These are phyloP conservation scores for Sphagnum tenellum DNA, from an alignment of 225 moss, liverwort and hornwort genomes.

Conservation along the genomic window DNA sequence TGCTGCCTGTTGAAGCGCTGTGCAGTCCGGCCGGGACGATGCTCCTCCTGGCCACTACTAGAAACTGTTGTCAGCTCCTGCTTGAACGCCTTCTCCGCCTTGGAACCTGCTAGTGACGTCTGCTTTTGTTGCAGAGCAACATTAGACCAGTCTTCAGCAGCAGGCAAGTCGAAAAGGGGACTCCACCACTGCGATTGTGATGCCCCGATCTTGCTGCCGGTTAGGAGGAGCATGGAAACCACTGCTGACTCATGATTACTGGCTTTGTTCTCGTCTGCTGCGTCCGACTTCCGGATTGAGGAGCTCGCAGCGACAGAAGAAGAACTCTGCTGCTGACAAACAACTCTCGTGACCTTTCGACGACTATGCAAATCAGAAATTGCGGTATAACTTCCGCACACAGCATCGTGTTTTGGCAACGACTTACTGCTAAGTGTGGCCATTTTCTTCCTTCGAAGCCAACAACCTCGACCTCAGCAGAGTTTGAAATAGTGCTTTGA, in stretches of 20 bases:
- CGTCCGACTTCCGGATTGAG: too few relatives aligned
- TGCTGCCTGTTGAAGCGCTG: constrained; percentile 1
- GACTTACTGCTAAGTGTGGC: too few relatives aligned
- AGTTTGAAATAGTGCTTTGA: too few relatives aligned
- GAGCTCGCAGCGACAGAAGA: too few relatives aligned
- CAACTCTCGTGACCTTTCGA: too few relatives aligned
- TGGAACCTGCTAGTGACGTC: not conserved
- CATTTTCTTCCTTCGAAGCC: too few relatives aligned
- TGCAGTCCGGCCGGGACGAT: not conserved
- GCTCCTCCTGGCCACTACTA: constrained; percentile 1
- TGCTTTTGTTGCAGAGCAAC: constrained; percentile 10
- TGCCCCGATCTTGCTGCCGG: constrained; percentile 13
- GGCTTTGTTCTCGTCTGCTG: too few relatives aligned
- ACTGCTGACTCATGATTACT: constrained; percentile 2
- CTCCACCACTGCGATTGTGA: constrained; percentile 21
- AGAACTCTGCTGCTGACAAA: too few relatives aligned
- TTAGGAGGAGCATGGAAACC: constrained; percentile 26
- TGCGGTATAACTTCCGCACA: too few relatives aligned
- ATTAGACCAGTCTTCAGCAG: constrained; percentile 32
- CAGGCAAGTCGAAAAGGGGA: constrained; percentile 51
- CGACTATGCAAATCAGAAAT: too few relatives aligned
- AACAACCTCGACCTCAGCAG: too few relatives aligned
- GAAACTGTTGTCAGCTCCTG: not conserved
- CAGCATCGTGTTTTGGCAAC: too few relatives aligned
- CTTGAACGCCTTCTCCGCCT: not conserved